phyloP scores from a whole-genome alignment of 768 basidiomycete genomes.

The Podaxis carcinomalis region DNA sequence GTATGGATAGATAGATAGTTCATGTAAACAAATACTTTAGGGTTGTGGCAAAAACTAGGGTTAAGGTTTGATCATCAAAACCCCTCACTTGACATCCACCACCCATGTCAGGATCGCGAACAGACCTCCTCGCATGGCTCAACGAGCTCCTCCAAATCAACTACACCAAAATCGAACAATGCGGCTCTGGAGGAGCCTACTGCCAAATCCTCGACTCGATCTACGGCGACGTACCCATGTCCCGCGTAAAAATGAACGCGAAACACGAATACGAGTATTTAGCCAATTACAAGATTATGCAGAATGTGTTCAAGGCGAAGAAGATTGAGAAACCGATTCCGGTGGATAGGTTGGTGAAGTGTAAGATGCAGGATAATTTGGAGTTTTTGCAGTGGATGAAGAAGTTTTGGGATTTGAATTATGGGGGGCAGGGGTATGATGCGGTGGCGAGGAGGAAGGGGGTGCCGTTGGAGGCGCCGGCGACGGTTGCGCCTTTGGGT shows the following conservation, averaged over 20 bases:
- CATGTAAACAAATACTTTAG: no score
- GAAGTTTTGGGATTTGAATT: constrained; percentile 93
- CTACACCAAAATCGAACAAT: constrained; percentile 92
- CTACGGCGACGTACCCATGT: constrained; percentile 89
- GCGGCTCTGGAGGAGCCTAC: constrained; percentile 88
- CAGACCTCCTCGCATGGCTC: constrained; percentile 88
- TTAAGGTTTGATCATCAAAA: constrained; percentile 8
- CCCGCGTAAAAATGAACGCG: constrained; percentile 91
- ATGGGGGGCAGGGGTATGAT: constrained; percentile 84
- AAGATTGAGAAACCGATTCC: constrained; percentile 98
- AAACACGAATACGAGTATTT: constrained; percentile 95
- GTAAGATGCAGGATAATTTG: constrained; percentile 99
- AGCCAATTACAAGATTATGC: constrained; percentile 93
- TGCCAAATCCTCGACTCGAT: constrained; percentile 95
- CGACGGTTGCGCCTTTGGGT: constrained; percentile 67
- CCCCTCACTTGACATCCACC: neutral
- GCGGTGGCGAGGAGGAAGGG: constrained; percentile 78
- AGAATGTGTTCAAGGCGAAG: constrained; percentile 86
- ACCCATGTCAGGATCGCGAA: constrained; percentile 64
- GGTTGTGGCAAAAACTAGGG: constrained; percentile 17
- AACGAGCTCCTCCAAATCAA: constrained; percentile 90
- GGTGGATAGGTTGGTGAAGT: constrained; percentile 92
- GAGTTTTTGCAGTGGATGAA: constrained; percentile 98
- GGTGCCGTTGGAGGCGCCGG: constrained; percentile 69
- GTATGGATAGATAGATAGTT: neutral